Conservation (phyloP, 305 asterid species). For the Solanum aculeatissimum region DNA sequence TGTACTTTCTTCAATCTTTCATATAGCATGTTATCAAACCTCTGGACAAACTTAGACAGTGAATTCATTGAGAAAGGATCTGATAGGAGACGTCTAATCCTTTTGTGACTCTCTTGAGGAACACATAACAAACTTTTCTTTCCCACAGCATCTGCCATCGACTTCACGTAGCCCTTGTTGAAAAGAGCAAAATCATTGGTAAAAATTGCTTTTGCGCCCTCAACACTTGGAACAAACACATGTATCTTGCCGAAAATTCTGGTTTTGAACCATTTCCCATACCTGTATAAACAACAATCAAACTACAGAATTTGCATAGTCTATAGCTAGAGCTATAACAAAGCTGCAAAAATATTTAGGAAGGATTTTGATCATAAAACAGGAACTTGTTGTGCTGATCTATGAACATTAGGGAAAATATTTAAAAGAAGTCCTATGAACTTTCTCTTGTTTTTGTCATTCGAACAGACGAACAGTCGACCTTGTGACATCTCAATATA, state of each 20-base stretch:
- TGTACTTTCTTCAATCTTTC: conserved; percentile 22
- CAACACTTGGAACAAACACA: conserved; percentile 41
- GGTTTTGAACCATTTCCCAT: conserved; percentile 50
- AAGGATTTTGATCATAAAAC: neutral
- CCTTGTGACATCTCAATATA: neutral
- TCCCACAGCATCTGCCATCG: conserved; percentile 52
- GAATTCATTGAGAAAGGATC: conserved; percentile 54
- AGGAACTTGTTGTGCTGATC: neutral
- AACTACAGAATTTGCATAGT: neutral
- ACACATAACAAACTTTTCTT: conserved; percentile 39
- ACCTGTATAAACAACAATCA: conserved; percentile 9
- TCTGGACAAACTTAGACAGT: conserved; percentile 27
- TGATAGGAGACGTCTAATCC: conserved; percentile 34
- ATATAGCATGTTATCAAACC: conserved; percentile 26
- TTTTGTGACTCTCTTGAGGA: conserved; percentile 27
- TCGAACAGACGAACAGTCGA: neutral
- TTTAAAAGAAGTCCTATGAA: neutral
- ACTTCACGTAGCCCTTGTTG: conserved; percentile 44
- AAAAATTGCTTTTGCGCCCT: conserved; percentile 34
- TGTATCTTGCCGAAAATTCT: conserved; percentile 40
- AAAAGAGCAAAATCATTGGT: conserved; percentile 36
- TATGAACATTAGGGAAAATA: neutral
- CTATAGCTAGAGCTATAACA: neutral
- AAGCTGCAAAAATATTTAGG: neutral
- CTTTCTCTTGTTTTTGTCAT: neutral